A percentile compares a stretch with the other conserved stretches of the same genome.
Evolutionary conservation across 768 basidiomycete species (phyloP).

Genomic region (Lactarius quietus): DNA sequence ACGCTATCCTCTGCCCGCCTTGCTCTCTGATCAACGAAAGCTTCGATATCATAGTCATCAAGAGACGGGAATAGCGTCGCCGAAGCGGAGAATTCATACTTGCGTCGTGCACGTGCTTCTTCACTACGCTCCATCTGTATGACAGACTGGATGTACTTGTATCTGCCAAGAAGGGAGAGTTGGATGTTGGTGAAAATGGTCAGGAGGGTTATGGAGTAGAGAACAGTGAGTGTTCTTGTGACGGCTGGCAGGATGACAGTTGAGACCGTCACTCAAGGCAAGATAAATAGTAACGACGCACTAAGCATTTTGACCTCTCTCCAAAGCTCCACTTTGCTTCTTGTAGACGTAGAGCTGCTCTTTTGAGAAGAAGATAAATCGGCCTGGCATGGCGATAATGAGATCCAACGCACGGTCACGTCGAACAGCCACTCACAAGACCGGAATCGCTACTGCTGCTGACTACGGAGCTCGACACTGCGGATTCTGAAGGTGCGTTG

Average conservation of each 20-base stretch:
- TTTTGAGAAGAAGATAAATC: constrained; percentile 25
- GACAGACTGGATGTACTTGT: constrained; percentile 72
- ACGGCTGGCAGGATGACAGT: constrained; percentile 52
- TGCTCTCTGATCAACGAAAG: constrained; percentile 32
- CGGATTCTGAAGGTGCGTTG: constrained; percentile 24
- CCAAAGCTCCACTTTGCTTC: constrained; percentile 85
- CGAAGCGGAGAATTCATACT: constrained; percentile 40
- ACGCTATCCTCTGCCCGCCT: constrained; percentile 25
- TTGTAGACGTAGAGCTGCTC: constrained; percentile 32
- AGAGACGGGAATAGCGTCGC: constrained; percentile 36
- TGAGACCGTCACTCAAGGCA: constrained; percentile 8
- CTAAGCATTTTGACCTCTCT: constrained; percentile 88
- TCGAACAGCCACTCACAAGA: constrained; percentile 11
- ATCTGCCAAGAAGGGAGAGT: constrained; percentile 77
- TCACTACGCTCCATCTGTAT: constrained; percentile 59
- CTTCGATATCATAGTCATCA: constrained; percentile 28
- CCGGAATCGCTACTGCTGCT: constrained; percentile 23
- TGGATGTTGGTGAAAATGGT: constrained; percentile 85
- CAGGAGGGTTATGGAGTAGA: constrained; percentile 84
- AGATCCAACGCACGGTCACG: background rate
- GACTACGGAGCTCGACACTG: constrained; percentile 25
- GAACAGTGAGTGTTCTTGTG: constrained; percentile 78
- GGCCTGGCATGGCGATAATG: background rate
- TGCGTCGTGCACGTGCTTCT: constrained; percentile 42
- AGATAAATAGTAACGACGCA: constrained; percentile 34